Base-by-base conservation (phyloP, 139 green algal genomes). In the Chlorella ohadii region DNA sequence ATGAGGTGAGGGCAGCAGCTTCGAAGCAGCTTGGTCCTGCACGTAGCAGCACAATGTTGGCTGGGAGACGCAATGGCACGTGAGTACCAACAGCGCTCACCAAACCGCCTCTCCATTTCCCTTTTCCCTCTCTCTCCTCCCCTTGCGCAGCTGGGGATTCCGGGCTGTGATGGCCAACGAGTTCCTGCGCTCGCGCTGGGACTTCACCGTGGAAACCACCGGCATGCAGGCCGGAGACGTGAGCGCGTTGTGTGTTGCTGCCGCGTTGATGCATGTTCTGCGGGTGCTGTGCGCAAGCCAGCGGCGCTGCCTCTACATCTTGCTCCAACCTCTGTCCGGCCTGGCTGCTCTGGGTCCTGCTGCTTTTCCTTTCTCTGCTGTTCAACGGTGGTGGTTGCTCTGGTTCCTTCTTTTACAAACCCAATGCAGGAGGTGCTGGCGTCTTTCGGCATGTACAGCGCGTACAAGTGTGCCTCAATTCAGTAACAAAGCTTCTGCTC, bases 381-480 rank as follows among this genome's bases (percentile, higher is more conserved):
- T n/a, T n/a, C n/a, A n/a, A n/a, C n/a, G n/a, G n/a, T n/a, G n/a
- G n/a, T n/a, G n/a, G n/a, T n/a, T n/a, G n/a, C n/a, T n/a, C n/a
- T n/a, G n/a, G n/a, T n/a, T n/a, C n/a, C n/a, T n/a, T n/a, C n/a
- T n/a, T n/a, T n/a, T n/a, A n/a, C n/a, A n/a, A n/a, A n/a, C n/a
- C n/a, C n/a, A n/a, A 51, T 38, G n/a, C 64, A 70, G 64, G 64
- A 23, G n/a, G 64, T 70, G n/a, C 64, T 70, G n/a, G n/a, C 28
- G n/a, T 38, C 71, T 16, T 94, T 95, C 79, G 90, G 87, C 77
- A 90, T 95, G 59, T 88, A 77, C 86, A 88, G 87, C 38, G 78
- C 87, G 1, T 61, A 61, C 36, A 56, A 17, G 31, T 94, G 90
- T n/a, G n/a, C n/a, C n/a, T n/a, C n/a, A n/a, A n/a, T n/a, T n/a